phyloP scores from a whole-genome alignment of 2,329 filamentous ascomycete genomes.

The Colletotrichum orchidophilum region DNA sequence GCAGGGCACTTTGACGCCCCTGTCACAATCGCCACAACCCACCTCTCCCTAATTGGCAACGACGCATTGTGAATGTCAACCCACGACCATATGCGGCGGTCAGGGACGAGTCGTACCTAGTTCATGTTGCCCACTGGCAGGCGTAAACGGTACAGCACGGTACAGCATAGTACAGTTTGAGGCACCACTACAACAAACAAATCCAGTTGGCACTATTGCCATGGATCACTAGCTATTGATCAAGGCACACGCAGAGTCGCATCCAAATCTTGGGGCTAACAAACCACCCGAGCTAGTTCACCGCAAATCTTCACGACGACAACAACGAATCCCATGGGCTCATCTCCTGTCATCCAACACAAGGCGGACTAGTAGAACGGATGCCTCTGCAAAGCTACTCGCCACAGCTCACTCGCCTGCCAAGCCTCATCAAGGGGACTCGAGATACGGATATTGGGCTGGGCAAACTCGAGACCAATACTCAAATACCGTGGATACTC shows the following conservation, averaged over 20 bases:
- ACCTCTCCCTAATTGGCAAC: neutral
- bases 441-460: neutral
- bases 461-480: neutral
- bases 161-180: neutral
- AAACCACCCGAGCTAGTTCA: constrained; percentile 8
- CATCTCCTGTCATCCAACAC: neutral
- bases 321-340: neutral
- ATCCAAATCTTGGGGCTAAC: neutral
- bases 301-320: constrained; percentile 9
- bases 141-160: neutral
- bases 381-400: neutral
- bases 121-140: neutral
- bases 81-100: constrained; percentile 1
- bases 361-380: neutral
- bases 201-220: neutral
- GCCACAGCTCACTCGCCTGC: neutral
- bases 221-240: neutral
- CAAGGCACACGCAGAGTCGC: neutral
- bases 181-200: neutral
- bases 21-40: neutral
- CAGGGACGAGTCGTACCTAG: neutral
- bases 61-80: constrained; percentile 1
- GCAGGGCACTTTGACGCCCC: neutral
- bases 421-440: neutral
- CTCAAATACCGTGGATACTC: neutral